Evolutionary conservation across 176 grass and related monocot species (phyloP), one percentile per base, ranked within the genome.

Genomic region (Carex kokanica): DNA sequence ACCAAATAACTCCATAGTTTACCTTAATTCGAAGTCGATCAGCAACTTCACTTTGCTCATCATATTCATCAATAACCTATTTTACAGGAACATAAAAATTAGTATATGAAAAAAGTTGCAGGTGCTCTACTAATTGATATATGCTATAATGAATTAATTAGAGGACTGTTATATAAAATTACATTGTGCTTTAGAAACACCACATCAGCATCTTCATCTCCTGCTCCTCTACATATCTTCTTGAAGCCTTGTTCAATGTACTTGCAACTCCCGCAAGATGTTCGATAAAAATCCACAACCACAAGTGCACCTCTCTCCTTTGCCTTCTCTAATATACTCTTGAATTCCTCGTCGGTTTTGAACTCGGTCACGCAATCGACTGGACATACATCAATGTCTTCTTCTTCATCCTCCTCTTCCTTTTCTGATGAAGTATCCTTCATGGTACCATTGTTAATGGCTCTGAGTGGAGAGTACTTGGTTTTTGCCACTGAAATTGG

Each of bases 151-250:
- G 27, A 32, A 65, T 64, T 36, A 70, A 20, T 43, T 43, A 8
- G 34, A 41, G 6, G 6, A 9, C 0, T 70, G 20, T 40, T 10
- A 40, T 0, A 23, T 66, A 16, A 74, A 51, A 52, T 60, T 17
- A 97, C 92, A 84, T 98, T 98, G 79, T 95, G 95, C 87, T 98
- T 98, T 83, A 98, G 89, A 85, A 94, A 98, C 72, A 98, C 58
- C 53, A 98, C 87, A 31, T 84, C 68, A 36, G 86, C 51, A 32
- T 85, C 88, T 45, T 88, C 47, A 75, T 90, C 87, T 53, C 89
- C 85, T 61, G 95, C 88, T 53, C 90, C 89, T 87, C 90, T 98
- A 88, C 95, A 98, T 57, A 98, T 85, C 84, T 94, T 94, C 15
- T 87, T 70, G 82, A 98, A 95, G 14, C 89, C 84, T 85, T 88